Evolutionary conservation across 2,329 filamentous ascomycete species (phyloP), one percentile per base, ranked within the genome.

Genomic region (Helicocarpus griseus): DNA sequence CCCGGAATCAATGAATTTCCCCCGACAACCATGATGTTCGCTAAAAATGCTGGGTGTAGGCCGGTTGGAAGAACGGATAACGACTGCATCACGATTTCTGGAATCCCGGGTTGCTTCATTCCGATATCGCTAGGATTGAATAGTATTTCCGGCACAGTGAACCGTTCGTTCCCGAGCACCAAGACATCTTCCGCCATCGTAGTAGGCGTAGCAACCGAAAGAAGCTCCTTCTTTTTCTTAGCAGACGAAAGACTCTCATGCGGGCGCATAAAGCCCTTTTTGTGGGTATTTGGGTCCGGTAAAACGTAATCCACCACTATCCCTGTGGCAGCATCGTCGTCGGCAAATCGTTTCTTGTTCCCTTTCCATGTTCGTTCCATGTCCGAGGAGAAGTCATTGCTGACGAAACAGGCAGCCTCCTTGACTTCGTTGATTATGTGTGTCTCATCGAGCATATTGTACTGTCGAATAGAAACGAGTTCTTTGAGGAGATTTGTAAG

Each of bases 381-480:
- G 59, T 96, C 88, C 5, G 67, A 63, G 24, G 76, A 73, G 67
- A 97, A 96, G 63, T 94, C 82, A 1, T 80, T 72, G 2, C 86
- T 86, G 9, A 96, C 83, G 60, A 86, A 97, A 64, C 88, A 95
- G 0, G 86, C 83, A 4, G 85, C 78, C 65, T 98, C 93, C 65
- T 98, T 98, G 69, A 97, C 90, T 67, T 96, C 87, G 62, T 95
- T 95, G 65, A 96, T 89, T 48, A 97, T 85, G 66, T 94, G 85
- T 0, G 87, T 85, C 61, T 98, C 93, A 66, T 95, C 90, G 56
- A 93, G 83, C 82, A 98, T 90, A 65, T 96, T 91, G 68, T 94
- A 95, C 63, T 96, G 89, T 5, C 93, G 85, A 13, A 94, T 77
- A 1, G 90, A 96, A 17, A 97, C 82, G 14, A 95, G 77, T 52